Evolutionary conservation across 306 rosid genomes (phyloP), one percentile per base, ranked within the genome.

Genomic region (Begonia masoniana): DNA sequence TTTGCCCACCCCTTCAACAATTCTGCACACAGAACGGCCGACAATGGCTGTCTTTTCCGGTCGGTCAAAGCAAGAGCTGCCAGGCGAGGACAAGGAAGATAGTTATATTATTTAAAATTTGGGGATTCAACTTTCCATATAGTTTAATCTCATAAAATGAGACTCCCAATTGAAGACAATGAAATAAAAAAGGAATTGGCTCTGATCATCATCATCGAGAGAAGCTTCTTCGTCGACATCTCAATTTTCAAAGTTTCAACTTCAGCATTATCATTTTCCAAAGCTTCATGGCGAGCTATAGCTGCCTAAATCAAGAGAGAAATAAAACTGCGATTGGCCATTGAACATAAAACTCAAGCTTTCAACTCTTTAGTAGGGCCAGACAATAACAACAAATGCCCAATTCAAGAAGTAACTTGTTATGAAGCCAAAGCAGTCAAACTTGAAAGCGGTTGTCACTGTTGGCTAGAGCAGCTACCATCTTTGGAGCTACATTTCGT

Each of bases 201-300:
- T 85, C 80, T 75, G 95, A 62, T 82, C 95, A 3, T 88, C 97
- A 35, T 88, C 95, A 4, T 88, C 97, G 12, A 81, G 76, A 70
- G 87, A 87, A 59, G 88, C 86, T 10, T 83, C 96, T 6, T 71
- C 94, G 13, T 77, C 95, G 41, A 77, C 69, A 47, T 81, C 78
- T 81, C 78, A 12, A 68, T 72, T 60, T 84, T 91, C 0, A 68
- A 62, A 21, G 56, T 43, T 53, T 88, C 93, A 55, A 84, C 61
- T 14, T 83, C 95, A 0, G 93, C 86, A 77, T 88, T 82, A 52
- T 88, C 97, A 59, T 82, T 84, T 68, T 84, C 97, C 69, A 88
- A 59, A 36, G 97, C 97, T 71, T 84, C 97, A 56, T 84, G 83
- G 51, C 93, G 80, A 24, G 95, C 95, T 60, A 84, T 75, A 15